Evolutionary conservation across 2,329 filamentous ascomycete genomes (phyloP).

Genomic region (Aspergillus sp.): DNA sequence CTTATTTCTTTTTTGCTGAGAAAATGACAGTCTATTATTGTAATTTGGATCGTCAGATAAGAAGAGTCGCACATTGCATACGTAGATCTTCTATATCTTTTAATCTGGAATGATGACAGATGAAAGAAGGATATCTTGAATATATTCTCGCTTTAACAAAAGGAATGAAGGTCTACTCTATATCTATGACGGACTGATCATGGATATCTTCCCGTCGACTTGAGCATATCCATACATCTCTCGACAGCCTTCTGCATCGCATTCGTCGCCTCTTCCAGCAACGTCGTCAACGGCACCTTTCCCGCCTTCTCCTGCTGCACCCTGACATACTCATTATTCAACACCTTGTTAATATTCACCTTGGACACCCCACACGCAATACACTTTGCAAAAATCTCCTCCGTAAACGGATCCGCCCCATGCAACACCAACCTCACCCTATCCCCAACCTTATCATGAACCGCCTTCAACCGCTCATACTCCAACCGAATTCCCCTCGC

Average conservation of each 20-base stretch:
- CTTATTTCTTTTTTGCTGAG: background rate
- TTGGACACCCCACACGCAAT: constrained; percentile 53
- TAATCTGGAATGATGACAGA: no score
- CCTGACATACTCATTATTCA: constrained; percentile 48
- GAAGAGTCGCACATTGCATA: no score
- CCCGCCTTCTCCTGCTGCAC: constrained; percentile 47
- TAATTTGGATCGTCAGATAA: no score
- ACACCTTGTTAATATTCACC: constrained; percentile 57
- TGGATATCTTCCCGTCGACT: constrained; percentile 32
- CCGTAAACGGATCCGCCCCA: constrained; percentile 54
- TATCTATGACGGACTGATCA: background rate
- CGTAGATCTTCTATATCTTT: no score
- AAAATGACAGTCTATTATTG: no score
- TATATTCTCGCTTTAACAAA: no score
- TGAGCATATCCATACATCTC: constrained; percentile 50
- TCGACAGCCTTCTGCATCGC: constrained; percentile 54
- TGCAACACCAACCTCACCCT: constrained; percentile 53
- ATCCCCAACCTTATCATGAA: constrained; percentile 46
- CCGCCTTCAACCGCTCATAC: constrained; percentile 49
- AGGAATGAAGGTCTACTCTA: background rate
- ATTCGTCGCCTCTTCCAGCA: constrained; percentile 52
- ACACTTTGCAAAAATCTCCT: constrained; percentile 51
- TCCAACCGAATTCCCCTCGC: constrained; percentile 59
- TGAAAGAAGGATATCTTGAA: no score
- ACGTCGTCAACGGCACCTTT: constrained; percentile 47